Evolutionary conservation across 805 yeast species (phyloP), one percentile per base, ranked within the genome.

Genomic region (Diddensiella transvaalensis): DNA sequence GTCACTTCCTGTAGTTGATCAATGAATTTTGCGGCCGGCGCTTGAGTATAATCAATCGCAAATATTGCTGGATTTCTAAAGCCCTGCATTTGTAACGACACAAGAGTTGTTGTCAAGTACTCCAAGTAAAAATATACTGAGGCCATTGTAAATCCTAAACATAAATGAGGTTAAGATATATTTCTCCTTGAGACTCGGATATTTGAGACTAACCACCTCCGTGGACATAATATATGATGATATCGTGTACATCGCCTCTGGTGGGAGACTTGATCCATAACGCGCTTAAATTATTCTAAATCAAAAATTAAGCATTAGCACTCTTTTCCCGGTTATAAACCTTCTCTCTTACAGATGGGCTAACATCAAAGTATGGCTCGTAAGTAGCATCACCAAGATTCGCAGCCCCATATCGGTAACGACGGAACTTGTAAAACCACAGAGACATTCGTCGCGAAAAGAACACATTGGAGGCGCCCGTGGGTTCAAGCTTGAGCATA

Each of bases 11-110:
- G 35, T 32, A 71, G 47, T 21, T 67, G 74, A 2, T 58, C 53
- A 0, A 63, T 56, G 46, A 62, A 64, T 8, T 30, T 39, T 2
- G 46, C 57, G 4, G 37, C 39, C 19, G 51, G 42, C 38, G 42
- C 49, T 18, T 57, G 51, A 18, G 52, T 41, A 26, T 61, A 60
- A 22, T 73, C 68, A 18, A 71, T 60, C 4, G 75, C 64, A 36
- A 72, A 72, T 2, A 73, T 62, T 3, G 68, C 71, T 1, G 83
- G 82, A 52, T 72, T 75, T 21, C 59, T 49, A 53, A 78, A 77
- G 1, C 82, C 82, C 53, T 75, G 78, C 44, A 71, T 62, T 22
- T 71, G 65, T 29, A 78, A 62, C 17, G 72, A 60, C 1, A 71
- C 67, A 22, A 72, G 65, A 40, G 75, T 53, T 3, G 74, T 62